phyloP scores from a whole-genome alignment of 1,284 basidiomycete species.

The Sphagnurus paluster region DNA sequence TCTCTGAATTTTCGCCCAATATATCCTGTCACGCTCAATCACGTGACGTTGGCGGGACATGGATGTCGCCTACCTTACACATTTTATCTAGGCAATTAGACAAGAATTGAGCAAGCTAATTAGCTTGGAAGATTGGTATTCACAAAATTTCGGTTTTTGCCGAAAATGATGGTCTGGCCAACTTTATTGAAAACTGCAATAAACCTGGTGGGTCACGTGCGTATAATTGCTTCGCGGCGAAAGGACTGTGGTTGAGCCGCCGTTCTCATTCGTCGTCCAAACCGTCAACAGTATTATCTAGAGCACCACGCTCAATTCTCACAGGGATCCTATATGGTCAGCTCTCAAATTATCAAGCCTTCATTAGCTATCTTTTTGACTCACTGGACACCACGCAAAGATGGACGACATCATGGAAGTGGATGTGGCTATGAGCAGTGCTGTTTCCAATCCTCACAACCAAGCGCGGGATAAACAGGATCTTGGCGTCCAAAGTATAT shows the following conservation, averaged over 20 bases:
- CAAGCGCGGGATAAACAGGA: slow-evolving; percentile 21
- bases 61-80: too few species aligned
- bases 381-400: slow-evolving; percentile 8
- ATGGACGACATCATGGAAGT: slow-evolving; percentile 39
- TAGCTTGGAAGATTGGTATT: too few species aligned
- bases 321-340: slow-evolving; percentile 7
- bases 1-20: not conserved
- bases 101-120: too few species aligned
- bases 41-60: too few species aligned
- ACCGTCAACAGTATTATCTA: not conserved
- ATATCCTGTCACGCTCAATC: not conserved
- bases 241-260: not conserved
- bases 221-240: slow-evolving; percentile 18
- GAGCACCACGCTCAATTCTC: not conserved
- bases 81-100: too few species aligned
- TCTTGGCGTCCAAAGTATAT: slow-evolving; percentile 23
- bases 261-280: slow-evolving; percentile 5
- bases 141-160: too few species aligned
- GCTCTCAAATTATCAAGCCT: not conserved
- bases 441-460: slow-evolving; percentile 16
- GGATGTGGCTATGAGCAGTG: slow-evolving; percentile 29
- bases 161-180: too few species aligned
- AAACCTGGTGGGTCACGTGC: slow-evolving; percentile 23
- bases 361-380: not conserved
- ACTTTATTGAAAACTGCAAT: too few species aligned